Base-by-base conservation (phyloP, 2,329 filamentous ascomycete species). In the Acarospora socialis region DNA sequence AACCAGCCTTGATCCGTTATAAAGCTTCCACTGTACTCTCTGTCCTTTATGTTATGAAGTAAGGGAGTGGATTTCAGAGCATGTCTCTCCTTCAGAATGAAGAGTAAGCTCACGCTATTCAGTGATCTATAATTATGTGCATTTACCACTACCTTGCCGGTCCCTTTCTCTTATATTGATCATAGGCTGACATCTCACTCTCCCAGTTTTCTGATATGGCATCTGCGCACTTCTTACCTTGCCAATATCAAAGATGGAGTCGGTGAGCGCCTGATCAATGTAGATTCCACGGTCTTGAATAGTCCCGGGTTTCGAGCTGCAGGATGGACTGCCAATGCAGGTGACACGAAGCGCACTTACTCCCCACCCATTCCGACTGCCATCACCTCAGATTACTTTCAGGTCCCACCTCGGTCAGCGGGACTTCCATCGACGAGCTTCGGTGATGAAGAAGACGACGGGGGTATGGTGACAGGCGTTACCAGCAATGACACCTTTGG, bases 361-460 rank as follows among this genome's bases (percentile, higher is more conserved):
- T 77, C 72, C 7, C 73, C 73, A 19, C 73, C 73, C 1, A 77
- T 77, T 19, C 73, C 73, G 19, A 75, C 73, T 4, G 66, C 69
- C 61, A 36, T 73, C 39, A 65, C 67, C 22, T 68, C 66, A 15
- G 70, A 76, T 41, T 76, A 77, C 50, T 77, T 76, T 46, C 64
- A 69, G 33, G 60, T 68, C 7, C 49, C 56, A 35, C 53, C 59
- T 21, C 50, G 57, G 19, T 58, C 57, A 14, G 59, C 56, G 19
- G 57, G 54, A 4, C 45, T 61, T 24, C 55, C 60, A 20, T 52
- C 54, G 3, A 54, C 56, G 17, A 54, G 55, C 20, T 56, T 59
- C 12, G 66, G 65, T 33, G 63, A 65, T 16, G 68, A 67, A 35
- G 69, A 74, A 22, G 70, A 73, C 7, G 69, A 73, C 45, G 68